Base-by-base conservation (phyloP, 148 eudicot species). In the Selenicereus undatus region DNA sequence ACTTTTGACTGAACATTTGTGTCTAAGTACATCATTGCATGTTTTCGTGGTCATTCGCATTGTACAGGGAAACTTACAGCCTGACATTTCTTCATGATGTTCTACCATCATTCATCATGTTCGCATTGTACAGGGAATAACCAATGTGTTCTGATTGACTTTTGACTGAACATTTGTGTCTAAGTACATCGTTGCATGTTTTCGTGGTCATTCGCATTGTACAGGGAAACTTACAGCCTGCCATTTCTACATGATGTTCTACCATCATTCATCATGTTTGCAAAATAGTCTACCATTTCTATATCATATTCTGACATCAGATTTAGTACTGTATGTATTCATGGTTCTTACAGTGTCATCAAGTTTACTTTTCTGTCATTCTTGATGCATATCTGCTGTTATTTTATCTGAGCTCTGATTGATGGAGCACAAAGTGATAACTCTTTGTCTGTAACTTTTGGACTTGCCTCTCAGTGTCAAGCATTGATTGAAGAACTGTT, bases 401-500 rank as follows among this genome's bases (percentile, higher is more conserved):
- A 39, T 22, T 32, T 32, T 14, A 29, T 45, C 32, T 43, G 26
- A 45, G 22, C 48, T 43, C 60, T 68, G 52, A 36, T 71, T 39
- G 42, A 21, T 22, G 32, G 50, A 48, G 68, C 12, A 4, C 64
- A 27, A 29, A 74, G 27, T 29, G 36, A 29, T 72, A 48, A 71
- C 79, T 50, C 12, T 11, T 83, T 60, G 42, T 51, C 64, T 18
- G 2, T 27, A 78, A 30, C 22, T 76, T 81, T 77, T 79, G 50
- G 76, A 81, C 74, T 36, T 78, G 76, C 81, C 69, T 83, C 86
- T 87, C 92, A 96, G 99, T 96, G 99, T 76, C 95, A 93, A 83
- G 90, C 99, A 50, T 86, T 96, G 87, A 88, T 93, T 77, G 99
- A 96, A 86, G 98, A 93, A 43, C 80, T 92, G 76, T 92, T 88